Conservation (phyloP, 129 eudicot species). For the Helianthus annuus region DNA sequence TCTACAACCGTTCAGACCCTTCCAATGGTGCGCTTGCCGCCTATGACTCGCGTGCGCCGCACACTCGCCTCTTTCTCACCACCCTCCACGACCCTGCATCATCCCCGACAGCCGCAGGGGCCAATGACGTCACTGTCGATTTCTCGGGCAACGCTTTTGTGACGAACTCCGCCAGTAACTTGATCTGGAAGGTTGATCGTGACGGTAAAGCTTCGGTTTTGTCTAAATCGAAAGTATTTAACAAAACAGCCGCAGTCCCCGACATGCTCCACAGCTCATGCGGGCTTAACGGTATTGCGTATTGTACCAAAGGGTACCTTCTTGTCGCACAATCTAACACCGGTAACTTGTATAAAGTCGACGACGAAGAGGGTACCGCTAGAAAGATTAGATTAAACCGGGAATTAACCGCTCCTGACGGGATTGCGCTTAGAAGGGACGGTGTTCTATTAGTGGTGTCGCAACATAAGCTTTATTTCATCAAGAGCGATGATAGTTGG, state of each 20-base stretch:
- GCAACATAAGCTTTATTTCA: slow-evolving; percentile 45
- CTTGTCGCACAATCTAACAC: slow-evolving; percentile 72
- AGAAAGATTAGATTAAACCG: slow-evolving; percentile 52
- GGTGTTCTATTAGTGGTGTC: slow-evolving; percentile 85
- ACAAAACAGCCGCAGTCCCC: slow-evolving; percentile 27
- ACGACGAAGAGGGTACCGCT: slow-evolving; percentile 54
- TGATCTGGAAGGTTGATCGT: slow-evolving; percentile 61
- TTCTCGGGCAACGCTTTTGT: slow-evolving; percentile 69
- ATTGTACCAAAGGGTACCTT: slow-evolving; percentile 54
- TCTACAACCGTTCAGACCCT: slow-evolving; percentile 39
- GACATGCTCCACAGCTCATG: slow-evolving; percentile 33
- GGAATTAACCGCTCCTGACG: slow-evolving; percentile 56
- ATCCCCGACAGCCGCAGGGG: slow-evolving; percentile 34
- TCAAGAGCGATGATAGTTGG: slow-evolving; percentile 81
- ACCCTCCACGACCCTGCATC: slow-evolving; percentile 38
- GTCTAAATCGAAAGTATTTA: slow-evolving; percentile 55
- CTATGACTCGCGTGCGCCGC: slow-evolving; percentile 56
- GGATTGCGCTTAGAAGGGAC: slow-evolving; percentile 72
- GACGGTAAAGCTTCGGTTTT: slow-evolving; percentile 50
- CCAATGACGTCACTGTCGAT: slow-evolving; percentile 75
- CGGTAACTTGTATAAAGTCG: slow-evolving; percentile 68
- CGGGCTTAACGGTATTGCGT: slow-evolving; percentile 76
- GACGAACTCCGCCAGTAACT: slow-evolving; percentile 65
- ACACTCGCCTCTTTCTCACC: slow-evolving; percentile 60
- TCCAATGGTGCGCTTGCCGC: slow-evolving; percentile 65